Evolutionary conservation across 2,329 filamentous ascomycete genomes (phyloP).

Genomic region (Penicillium freii): DNA sequence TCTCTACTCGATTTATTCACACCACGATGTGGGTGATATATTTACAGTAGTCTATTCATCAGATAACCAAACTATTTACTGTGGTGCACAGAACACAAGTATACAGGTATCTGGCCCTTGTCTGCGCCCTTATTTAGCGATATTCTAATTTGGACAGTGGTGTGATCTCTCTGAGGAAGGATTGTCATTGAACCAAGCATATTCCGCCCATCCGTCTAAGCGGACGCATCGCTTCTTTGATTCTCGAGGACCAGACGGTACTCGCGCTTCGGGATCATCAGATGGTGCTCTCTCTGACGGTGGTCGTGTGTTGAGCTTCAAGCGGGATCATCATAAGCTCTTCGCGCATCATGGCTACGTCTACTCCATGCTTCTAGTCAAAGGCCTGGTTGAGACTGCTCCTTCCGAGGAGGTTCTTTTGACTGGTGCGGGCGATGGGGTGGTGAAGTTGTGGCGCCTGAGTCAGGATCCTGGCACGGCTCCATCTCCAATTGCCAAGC

Average conservation of each 20-base stretch:
- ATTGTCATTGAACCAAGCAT: slow-evolving; percentile 62
- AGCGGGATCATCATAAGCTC: slow-evolving; percentile 73
- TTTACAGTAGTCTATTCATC: slow-evolving; percentile 91
- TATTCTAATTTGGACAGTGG: slow-evolving; percentile 57
- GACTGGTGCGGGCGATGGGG: slow-evolving; percentile 89
- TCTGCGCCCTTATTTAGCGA: neutral
- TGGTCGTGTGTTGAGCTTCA: slow-evolving; percentile 73
- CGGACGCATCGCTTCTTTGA: slow-evolving; percentile 90
- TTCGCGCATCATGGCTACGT: slow-evolving; percentile 96
- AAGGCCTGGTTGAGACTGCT: slow-evolving; percentile 66
- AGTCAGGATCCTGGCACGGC: slow-evolving; percentile 58
- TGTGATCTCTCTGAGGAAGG: slow-evolving; percentile 66
- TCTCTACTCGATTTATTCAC: slow-evolving; percentile 86
- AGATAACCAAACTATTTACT: slow-evolving; percentile 76
- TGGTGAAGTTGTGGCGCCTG: slow-evolving; percentile 89
- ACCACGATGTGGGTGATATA: slow-evolving; percentile 91
- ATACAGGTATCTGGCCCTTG: slow-evolving; percentile 60
- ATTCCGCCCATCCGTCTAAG: slow-evolving; percentile 68
- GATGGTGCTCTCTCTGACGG: slow-evolving; percentile 53
- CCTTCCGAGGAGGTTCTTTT: slow-evolving; percentile 73
- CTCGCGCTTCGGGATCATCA: slow-evolving; percentile 68
- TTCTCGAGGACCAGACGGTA: slow-evolving; percentile 79
- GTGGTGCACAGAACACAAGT: slow-evolving; percentile 90
- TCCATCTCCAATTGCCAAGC: slow-evolving; percentile 67
- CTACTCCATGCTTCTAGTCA: slow-evolving; percentile 89